Evolutionary conservation across 169 alveolate genomes (phyloP).

Genomic region (Cardiosporidium cionae): DNA sequence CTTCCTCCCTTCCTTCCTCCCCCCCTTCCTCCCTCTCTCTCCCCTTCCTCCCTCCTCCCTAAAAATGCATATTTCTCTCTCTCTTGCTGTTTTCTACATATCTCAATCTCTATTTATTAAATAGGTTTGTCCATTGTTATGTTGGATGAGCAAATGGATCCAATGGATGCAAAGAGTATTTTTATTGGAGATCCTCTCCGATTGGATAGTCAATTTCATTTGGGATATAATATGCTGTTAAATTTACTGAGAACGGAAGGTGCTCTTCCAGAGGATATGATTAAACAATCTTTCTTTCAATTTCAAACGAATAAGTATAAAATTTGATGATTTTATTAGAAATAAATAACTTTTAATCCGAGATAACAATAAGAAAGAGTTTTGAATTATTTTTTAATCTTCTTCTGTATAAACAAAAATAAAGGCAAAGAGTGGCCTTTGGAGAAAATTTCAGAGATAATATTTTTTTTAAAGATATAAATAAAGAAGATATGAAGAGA

Average conservation of each 20-base stretch:
- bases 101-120: constrained; percentile 84
- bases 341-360: too few species aligned
- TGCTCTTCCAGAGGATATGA: constrained; percentile 76
- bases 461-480: too few species aligned
- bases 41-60: constrained; percentile 82
- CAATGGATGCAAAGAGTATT: constrained; percentile 83
- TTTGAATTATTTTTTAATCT: too few species aligned
- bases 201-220: constrained; percentile 28
- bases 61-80: neutral
- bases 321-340: too few species aligned
- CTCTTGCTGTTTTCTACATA: neutral
- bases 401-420: too few species aligned
- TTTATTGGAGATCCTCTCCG: constrained; percentile 54
- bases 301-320: too few species aligned
- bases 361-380: too few species aligned
- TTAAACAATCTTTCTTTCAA: constrained; percentile 87
- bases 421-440: too few species aligned
- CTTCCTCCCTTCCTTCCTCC: too few species aligned
- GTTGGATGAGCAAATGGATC: constrained; percentile 86
- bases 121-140: constrained; percentile 95
- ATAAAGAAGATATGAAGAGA: too few species aligned
- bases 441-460: too few species aligned
- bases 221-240: constrained; percentile 85
- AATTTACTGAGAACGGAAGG: constrained; percentile 93
- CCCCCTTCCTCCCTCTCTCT: too few species aligned